phyloP scores from a whole-genome alignment of 306 rosid genomes.

The Acmispon strigosus region DNA sequence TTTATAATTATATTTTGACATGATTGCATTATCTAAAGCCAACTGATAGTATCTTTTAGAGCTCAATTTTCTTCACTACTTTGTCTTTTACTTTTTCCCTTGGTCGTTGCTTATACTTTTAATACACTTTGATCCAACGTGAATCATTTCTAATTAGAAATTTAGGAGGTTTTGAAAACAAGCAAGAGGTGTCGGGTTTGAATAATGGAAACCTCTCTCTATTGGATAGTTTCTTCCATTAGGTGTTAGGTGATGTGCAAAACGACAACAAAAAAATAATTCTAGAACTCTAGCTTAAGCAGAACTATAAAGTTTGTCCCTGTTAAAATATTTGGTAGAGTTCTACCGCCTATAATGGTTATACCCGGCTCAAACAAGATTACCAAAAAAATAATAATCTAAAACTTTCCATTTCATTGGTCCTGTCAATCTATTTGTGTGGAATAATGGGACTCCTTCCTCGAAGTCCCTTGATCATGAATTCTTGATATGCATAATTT shows the following conservation, averaged over 20 bases:
- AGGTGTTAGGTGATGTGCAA: neutral
- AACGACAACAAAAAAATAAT: neutral
- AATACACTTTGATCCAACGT: neutral
- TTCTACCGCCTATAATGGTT: too few species aligned
- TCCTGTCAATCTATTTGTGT: too few species aligned
- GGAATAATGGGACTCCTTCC: neutral
- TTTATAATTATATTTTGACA: neutral
- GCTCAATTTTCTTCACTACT: neutral
- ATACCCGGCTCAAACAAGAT: too few species aligned
- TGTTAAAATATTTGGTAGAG: too few species aligned
- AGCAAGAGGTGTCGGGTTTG: neutral
- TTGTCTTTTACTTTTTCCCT: neutral
- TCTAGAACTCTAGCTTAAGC: too few species aligned
- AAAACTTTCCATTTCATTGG: neutral
- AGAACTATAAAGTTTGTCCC: too few species aligned
- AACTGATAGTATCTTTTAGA: conserved; percentile 13
- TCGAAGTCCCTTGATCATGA: neutral
- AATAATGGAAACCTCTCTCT: neutral
- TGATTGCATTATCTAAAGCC: conserved; percentile 14
- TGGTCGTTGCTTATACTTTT: neutral
- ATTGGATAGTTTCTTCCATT: neutral
- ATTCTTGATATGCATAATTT: too few species aligned
- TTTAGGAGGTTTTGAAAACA: conserved; percentile 4
- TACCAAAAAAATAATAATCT: too few species aligned
- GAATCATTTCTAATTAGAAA: neutral